phyloP scores from a whole-genome alignment of 805 yeast genomes.

The Starmerella vaccinii region DNA sequence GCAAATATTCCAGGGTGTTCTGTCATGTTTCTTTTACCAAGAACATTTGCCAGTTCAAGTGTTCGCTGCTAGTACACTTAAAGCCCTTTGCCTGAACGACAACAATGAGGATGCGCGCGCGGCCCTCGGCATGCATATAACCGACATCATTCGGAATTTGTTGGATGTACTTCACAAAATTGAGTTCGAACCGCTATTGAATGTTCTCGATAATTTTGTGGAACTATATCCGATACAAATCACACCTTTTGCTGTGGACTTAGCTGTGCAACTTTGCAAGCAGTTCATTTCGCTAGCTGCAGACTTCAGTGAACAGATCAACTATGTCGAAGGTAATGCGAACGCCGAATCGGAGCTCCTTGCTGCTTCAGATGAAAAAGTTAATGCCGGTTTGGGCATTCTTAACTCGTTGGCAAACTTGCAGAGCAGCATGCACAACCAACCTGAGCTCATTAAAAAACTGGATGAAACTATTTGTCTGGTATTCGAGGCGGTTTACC shows the following conservation, averaged over 20 bases:
- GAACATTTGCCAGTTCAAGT: conserved; percentile 60
- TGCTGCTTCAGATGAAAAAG: conserved; percentile 49
- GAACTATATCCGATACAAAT: conserved; percentile 78
- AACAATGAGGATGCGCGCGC: conserved; percentile 37
- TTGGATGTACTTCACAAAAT: conserved; percentile 65
- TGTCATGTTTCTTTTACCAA: conserved; percentile 37
- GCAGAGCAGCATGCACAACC: conserved; percentile 69
- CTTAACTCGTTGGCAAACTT: conserved; percentile 75
- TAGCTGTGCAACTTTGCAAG: conserved; percentile 45
- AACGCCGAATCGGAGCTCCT: conserved; percentile 29
- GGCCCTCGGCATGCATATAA: conserved; percentile 55
- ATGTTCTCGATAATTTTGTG: conserved; percentile 91
- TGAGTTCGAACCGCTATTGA: conserved; percentile 77
- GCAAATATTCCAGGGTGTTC: conserved; percentile 36
- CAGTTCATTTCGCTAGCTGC: conserved; percentile 64
- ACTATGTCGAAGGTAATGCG: conserved; percentile 25
- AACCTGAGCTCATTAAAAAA: conserved; percentile 51
- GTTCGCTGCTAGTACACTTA: conserved; percentile 77
- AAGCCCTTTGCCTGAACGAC: conserved; percentile 57
- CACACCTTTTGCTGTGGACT: conserved; percentile 79
- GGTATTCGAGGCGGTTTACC: conserved; percentile 55
- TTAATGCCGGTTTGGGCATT: conserved; percentile 72
- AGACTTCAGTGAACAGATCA: conserved; percentile 47
- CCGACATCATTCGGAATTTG: conserved; percentile 73
- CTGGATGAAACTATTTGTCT: conserved; percentile 63